Conservation (phyloP, 352 stramenopile species). For the Phytophthora foliorum region DNA sequence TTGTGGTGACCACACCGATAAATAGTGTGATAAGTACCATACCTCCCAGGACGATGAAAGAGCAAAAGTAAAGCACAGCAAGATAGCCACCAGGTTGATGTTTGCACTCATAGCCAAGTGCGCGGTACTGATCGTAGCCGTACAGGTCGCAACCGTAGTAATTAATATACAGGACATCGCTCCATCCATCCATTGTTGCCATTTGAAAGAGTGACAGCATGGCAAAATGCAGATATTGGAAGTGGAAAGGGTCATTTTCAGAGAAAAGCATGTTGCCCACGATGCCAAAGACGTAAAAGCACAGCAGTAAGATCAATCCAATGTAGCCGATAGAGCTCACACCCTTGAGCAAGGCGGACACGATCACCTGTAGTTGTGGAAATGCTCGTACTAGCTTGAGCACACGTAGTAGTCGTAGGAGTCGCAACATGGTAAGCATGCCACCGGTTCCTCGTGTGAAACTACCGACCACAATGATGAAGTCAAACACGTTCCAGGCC, state of each 20-base stretch:
- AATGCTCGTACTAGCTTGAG: conserved; percentile 91
- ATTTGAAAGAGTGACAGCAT: conserved; percentile 92
- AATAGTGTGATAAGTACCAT: conserved; percentile 94
- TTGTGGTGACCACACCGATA: conserved; percentile 93
- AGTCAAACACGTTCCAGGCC: conserved; percentile 88
- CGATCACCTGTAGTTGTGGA: conserved; percentile 91
- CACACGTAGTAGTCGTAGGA: conserved; percentile 86
- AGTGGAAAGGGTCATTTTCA: conserved; percentile 91
- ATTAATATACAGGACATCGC: conserved; percentile 92
- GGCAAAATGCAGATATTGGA: conserved; percentile 87
- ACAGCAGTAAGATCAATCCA: conserved; percentile 87
- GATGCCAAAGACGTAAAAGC: conserved; percentile 94
- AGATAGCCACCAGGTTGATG: conserved; percentile 51
- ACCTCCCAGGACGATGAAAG: conserved; percentile 85
- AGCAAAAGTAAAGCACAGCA: conserved; percentile 81
- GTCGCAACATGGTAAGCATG: conserved; percentile 86
- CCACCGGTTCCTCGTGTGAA: conserved; percentile 72
- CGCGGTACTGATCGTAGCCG: conserved; percentile 71
- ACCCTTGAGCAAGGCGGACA: conserved; percentile 91
- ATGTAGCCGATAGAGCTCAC: conserved; percentile 92
- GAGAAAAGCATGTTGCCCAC: conserved; percentile 93
- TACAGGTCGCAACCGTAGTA: conserved; percentile 91
- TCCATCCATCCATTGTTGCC: conserved; percentile 93
- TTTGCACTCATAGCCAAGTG: conserved; percentile 71
- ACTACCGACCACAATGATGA: conserved; percentile 85